Evolutionary conservation across 176 grass and related monocot species (phyloP).

Genomic region (Dendrocalamus sinicus): DNA sequence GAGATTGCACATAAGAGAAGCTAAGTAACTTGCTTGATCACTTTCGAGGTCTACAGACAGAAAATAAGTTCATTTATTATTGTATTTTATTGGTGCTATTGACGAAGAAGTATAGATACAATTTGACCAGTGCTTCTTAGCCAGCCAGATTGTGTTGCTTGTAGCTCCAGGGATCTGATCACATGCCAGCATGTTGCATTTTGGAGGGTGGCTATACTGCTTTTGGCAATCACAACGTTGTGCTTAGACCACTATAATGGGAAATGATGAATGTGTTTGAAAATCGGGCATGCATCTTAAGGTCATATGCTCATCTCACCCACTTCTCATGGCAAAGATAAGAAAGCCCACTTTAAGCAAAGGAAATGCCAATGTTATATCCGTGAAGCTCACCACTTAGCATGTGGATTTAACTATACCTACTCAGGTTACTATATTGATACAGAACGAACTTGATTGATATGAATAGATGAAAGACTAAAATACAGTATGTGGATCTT

Average conservation of each 20-base stretch:
- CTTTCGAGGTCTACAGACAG: background rate
- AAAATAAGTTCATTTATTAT: slow-evolving; percentile 7
- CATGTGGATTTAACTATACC: background rate
- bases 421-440: background rate
- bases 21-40: background rate
- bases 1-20: background rate
- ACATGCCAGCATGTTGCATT: background rate
- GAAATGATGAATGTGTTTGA: background rate
- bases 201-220: background rate
- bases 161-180: background rate
- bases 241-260: background rate
- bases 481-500: background rate
- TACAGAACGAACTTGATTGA: slow-evolving; percentile 1
- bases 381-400: background rate
- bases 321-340: background rate
- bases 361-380: background rate
- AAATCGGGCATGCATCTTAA: background rate
- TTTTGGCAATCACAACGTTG: background rate
- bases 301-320: background rate
- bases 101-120: background rate
- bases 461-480: background rate
- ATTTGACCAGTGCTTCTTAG: slow-evolving; percentile 14
- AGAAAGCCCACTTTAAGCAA: background rate
- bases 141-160: background rate
- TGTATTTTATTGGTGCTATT: background rate